Conservation (phyloP, 495 filamentous ascomycete genomes). For the Daldinia vernicosa region DNA sequence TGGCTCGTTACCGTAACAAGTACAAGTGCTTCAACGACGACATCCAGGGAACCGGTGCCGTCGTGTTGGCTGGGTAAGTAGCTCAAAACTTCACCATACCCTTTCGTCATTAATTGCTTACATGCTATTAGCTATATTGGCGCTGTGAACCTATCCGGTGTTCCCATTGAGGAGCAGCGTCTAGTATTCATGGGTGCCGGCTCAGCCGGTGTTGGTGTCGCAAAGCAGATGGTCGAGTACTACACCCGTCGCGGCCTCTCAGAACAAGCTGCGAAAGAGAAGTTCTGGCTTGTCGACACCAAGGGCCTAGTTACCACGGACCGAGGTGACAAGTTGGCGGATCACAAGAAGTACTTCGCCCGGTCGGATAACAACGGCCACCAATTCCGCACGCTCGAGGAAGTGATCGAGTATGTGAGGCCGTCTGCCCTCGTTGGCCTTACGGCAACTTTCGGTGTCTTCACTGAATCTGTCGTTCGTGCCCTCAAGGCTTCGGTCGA, state of each 20-base stretch:
- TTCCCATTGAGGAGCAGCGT: constrained; percentile 88
- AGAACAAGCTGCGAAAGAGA: constrained; percentile 86
- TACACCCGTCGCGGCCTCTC: constrained; percentile 92
- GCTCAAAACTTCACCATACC: neutral
- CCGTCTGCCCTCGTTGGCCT: constrained; percentile 95
- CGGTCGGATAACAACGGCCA: constrained; percentile 90
- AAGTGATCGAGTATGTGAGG: constrained; percentile 91
- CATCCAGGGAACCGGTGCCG: constrained; percentile 96
- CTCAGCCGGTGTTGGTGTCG: constrained; percentile 94
- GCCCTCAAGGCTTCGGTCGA: constrained; percentile 75
- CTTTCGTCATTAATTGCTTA: constrained; percentile 19
- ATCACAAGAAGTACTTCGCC: constrained; percentile 98
- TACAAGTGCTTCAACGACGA: constrained; percentile 99
- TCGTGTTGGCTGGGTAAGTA: constrained; percentile 82
- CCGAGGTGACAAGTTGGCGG: constrained; percentile 90
- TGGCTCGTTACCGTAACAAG: constrained; percentile 84
- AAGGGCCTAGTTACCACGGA: constrained; percentile 94
- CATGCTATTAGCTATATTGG: constrained; percentile 74
- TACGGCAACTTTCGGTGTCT: constrained; percentile 92
- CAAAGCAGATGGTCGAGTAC: constrained; percentile 94
- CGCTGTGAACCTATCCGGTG: constrained; percentile 86
- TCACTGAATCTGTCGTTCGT: constrained; percentile 85
- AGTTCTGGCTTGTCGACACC: constrained; percentile 98
- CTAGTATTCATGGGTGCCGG: constrained; percentile 97
- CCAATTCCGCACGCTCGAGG: constrained; percentile 88